Base-by-base conservation (phyloP, 108 stramenopile genomes). In the Epipyxis sp. region DNA sequence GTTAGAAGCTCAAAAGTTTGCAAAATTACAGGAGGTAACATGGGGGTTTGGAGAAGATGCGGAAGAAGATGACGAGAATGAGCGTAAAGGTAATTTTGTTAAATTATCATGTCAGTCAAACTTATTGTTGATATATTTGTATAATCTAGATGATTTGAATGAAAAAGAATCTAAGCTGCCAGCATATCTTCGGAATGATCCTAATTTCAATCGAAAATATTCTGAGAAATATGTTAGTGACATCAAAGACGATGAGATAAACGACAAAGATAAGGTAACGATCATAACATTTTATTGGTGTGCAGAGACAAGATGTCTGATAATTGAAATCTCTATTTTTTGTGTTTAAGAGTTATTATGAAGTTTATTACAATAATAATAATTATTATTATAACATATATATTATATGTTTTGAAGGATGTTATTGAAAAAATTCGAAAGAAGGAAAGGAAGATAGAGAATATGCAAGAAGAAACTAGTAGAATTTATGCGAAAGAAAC, bases 361-460 rank as follows among this genome's bases (percentile, higher is more conserved):
- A n/a, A n/a, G n/a, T n/a, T n/a, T n/a, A n/a, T n/a, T n/a, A n/a
- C n/a, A n/a, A n/a, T n/a, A n/a, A n/a, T n/a, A n/a, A n/a, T n/a
- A n/a, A n/a, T n/a, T n/a, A n/a, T n/a, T n/a, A n/a, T n/a, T n/a
- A n/a, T n/a, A n/a, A n/a, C n/a, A n/a, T n/a, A n/a, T n/a, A n/a
- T n/a, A n/a, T n/a, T n/a, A n/a, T n/a, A n/a, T n/a, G n/a, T n/a
- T n/a, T n/a, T n/a, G n/a, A 50, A 50, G 43, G 71, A 74, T 10
- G n/a, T 74, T 6, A 13, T 74, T 10, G 71, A 6, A 30, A 74
- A 35, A 25, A 46, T 74, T 6, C 6, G 71, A 34, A 74, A 74
- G 71, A 74, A 74, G 6, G 71, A 74, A 74, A 46, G 34, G 50
- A 74, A 74, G 71, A 57, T 74, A 27, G 42, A 74, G 42, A 74